A percentile compares a stretch with the other conserved stretches of the same genome.
Conservation (phyloP, 1,284 basidiomycete species). For the Boletus albobrunnescens region DNA sequence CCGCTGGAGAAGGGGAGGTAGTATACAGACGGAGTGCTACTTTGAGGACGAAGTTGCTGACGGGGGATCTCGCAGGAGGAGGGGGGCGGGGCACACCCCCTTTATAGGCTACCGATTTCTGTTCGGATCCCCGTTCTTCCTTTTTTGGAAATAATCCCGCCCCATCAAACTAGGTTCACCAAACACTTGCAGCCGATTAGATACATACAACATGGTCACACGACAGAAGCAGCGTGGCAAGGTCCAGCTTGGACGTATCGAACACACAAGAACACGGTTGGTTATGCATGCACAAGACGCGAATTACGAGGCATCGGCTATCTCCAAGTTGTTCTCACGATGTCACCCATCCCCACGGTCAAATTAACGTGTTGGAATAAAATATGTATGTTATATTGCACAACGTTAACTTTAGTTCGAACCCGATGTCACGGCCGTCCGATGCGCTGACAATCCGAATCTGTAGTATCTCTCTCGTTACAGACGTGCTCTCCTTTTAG, state of each 20-base stretch:
- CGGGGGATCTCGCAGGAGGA: constrained; percentile 2
- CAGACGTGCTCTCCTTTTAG: no score
- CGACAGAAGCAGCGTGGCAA: neutral
- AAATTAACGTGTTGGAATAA: no score
- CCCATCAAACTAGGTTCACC: neutral
- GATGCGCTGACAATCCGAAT: no score
- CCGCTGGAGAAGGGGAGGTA: neutral
- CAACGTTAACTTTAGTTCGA: neutral
- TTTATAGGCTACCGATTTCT: constrained; percentile 17
- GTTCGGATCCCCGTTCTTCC: constrained; percentile 10
- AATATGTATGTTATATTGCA: no score
- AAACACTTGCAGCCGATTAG: constrained; percentile 7
- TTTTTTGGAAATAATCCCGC: neutral
- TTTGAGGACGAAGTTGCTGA: neutral
- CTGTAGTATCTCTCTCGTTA: no score
- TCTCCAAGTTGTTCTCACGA: neutral
- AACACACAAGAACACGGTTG: neutral
- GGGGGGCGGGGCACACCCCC: neutral
- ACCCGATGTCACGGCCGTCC: neutral
- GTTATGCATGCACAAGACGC: no score
- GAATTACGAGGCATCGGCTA: no score
- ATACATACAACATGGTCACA: neutral
- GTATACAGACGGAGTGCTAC: neutral
- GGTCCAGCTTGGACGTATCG: no score
- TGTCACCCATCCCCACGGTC: neutral